Evolutionary conservation across 2,329 filamentous ascomycete species (phyloP), one percentile per base, ranked within the genome.

Genomic region (Fusarium sp.): DNA sequence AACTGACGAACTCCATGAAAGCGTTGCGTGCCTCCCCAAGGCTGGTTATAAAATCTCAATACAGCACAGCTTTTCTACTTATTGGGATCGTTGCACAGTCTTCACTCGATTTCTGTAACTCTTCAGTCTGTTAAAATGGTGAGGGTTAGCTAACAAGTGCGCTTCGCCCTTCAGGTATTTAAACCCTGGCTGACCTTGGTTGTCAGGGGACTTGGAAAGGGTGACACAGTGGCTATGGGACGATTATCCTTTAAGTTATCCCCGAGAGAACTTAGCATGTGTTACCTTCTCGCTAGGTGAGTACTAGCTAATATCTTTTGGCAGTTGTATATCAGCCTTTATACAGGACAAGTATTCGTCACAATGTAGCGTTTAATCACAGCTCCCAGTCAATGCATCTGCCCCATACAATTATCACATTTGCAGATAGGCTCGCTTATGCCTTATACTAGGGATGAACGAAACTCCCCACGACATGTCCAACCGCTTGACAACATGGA

Each of bases 241-340:
- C 20, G 13, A 17, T 17, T 18, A 18, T 32, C 17, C 32, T 23
- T 35, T n/a, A 15, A 27, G 17, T n/a, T n/a, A 59, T 50, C 20
- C 50, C 50, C 44, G 37, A 65, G 50, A 35, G 37, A 50, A 18
- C 41, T 32, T 32, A 8, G 15, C 44, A 65, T 40, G 27, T 41
- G 44, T 45, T 30, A 38, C 33, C 23, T 15, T 23, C 13, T 30
- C 26, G 6, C 20, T 45, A 38, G 26, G 20, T 18, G 13, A 35
- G n/a, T 38, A 32, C 32, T 26, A n/a, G 14, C 32, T 15, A 20
- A 23, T 26, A 27, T 14, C 18, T 18, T 20, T 23, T 7, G n/a
- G 17, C 17, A 11, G 30, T 49, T 49, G 23, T 23, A 30, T 30
- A 20, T 20, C 13, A 7, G 30, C 17, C 11, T 26, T 23, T 18